Percentiles rank a stretch among this genome's conserved stretches.
These are phyloP conservation scores for Sporisorium exsertum DNA, from an alignment of 1,284 basidiomycete genomes.

Conservation along the genomic window DNA sequence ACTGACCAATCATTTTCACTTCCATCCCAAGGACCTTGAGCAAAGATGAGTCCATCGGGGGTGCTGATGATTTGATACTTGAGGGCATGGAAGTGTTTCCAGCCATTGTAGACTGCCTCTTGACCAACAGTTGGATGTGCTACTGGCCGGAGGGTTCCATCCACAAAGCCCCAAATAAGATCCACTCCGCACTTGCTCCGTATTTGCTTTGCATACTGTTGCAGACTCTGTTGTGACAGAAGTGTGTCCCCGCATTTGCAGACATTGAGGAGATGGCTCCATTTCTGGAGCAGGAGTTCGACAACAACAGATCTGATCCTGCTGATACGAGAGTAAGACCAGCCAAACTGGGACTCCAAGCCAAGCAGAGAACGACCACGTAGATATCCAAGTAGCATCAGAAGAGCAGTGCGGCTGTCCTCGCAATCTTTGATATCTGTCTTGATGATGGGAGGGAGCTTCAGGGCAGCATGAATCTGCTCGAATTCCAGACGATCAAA, in stretches of 20 bases:
- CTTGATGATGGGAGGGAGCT: background rate
- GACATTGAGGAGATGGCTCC: slow-evolving; percentile 1
- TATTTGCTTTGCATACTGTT: background rate
- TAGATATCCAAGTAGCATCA: slow-evolving; percentile 5
- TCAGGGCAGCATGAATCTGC: background rate
- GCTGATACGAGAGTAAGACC: slow-evolving; percentile 4
- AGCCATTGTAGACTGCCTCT: slow-evolving; percentile 5
- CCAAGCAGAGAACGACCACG: background rate
- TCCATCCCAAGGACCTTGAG: slow-evolving; percentile 4
- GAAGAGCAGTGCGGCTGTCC: slow-evolving; percentile 2
- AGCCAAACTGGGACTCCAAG: slow-evolving; percentile 3
- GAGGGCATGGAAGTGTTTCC: slow-evolving; percentile 5
- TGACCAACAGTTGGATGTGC: background rate
- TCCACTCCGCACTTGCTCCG: background rate
- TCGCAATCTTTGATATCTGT: slow-evolving; percentile 1
- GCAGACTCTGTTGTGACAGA: background rate
- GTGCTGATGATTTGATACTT: slow-evolving; percentile 9
- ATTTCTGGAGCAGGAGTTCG: background rate
- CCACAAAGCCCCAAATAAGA: slow-evolving; percentile 7
- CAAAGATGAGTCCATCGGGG: slow-evolving; percentile 5
- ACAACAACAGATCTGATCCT: background rate
- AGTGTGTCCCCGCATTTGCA: background rate
- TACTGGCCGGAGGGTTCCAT: background rate
- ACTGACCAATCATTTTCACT: slow-evolving; percentile 4
- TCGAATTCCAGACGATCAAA: background rate